Conservation (phyloP, 768 basidiomycete species). For the Suillus lakei region DNA sequence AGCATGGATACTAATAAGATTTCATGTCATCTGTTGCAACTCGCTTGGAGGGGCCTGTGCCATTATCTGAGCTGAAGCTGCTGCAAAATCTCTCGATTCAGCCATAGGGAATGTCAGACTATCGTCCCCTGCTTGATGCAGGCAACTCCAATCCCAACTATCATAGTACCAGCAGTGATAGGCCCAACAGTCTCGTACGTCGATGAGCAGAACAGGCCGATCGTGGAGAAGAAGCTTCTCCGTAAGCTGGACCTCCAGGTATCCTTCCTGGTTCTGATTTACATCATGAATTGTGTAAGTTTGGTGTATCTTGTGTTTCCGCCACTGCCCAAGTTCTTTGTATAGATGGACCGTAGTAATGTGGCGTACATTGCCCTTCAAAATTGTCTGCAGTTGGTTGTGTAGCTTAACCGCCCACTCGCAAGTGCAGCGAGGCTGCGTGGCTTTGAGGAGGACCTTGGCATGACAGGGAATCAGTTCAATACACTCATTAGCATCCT, state of each 20-base stretch:
- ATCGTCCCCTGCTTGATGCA: neutral
- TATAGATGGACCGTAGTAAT: slow-evolving; percentile 71
- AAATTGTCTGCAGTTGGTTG: neutral
- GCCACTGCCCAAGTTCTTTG: slow-evolving; percentile 4
- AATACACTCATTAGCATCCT: slow-evolving; percentile 69
- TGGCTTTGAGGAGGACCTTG: slow-evolving; percentile 69
- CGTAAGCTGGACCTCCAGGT: slow-evolving; percentile 48
- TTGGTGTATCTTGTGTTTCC: neutral
- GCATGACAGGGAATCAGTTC: slow-evolving; percentile 64
- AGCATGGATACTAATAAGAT: no score
- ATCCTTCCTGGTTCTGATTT: slow-evolving; percentile 48
- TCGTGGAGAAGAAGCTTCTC: slow-evolving; percentile 49
- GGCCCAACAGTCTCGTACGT: slow-evolving; percentile 1
- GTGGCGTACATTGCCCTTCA: slow-evolving; percentile 47
- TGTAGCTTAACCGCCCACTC: neutral
- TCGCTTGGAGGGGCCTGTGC: no score
- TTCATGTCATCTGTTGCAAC: no score
- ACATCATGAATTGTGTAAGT: slow-evolving; percentile 52
- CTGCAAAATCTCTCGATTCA: no score
- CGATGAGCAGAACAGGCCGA: slow-evolving; percentile 33
- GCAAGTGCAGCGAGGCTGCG: no score
- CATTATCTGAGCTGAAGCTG: no score
- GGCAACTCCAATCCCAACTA: neutral
- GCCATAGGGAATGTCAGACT: neutral
- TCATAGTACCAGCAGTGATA: neutral